A percentile compares a stretch with the other conserved stretches of the same genome.
phyloP scores from a whole-genome alignment of 2,329 filamentous ascomycete genomes.

The Pseudogymnoascus sp. region DNA sequence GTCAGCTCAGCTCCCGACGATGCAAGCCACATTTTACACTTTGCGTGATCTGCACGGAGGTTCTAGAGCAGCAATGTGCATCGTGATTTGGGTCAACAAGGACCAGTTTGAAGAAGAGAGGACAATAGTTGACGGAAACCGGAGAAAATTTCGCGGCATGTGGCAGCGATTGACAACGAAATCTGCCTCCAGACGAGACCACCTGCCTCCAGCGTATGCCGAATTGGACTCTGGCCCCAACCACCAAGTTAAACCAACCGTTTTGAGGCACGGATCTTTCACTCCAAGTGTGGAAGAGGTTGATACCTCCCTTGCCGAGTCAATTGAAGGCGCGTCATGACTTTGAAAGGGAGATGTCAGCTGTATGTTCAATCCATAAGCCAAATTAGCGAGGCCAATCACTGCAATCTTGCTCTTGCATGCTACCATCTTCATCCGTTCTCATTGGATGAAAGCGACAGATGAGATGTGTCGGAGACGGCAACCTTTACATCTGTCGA shows the following conservation, averaged over 20 bases:
- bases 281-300: background rate
- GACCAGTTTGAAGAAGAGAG: background rate
- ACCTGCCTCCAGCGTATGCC: background rate
- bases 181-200: background rate
- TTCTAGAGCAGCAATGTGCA: background rate
- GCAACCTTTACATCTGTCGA: too few species aligned
- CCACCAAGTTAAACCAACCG: background rate
- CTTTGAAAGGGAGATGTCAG: background rate
- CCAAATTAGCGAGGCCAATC: too few species aligned
- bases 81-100: background rate
- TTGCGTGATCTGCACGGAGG: too few species aligned
- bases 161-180: background rate
- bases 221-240: background rate
- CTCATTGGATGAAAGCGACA: too few species aligned
- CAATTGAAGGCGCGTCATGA: background rate
- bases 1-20: background rate
- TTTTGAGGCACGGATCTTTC: background rate
- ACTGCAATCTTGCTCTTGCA: too few species aligned
- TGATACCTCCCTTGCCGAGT: background rate
- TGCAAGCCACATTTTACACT: background rate
- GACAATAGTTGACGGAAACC: background rate
- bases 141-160: background rate
- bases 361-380: too few species aligned
- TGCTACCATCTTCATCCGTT: too few species aligned
- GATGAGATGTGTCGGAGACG: too few species aligned